Conservation (phyloP, 2,329 filamentous ascomycete genomes). For the Aspergillus neoniger region DNA sequence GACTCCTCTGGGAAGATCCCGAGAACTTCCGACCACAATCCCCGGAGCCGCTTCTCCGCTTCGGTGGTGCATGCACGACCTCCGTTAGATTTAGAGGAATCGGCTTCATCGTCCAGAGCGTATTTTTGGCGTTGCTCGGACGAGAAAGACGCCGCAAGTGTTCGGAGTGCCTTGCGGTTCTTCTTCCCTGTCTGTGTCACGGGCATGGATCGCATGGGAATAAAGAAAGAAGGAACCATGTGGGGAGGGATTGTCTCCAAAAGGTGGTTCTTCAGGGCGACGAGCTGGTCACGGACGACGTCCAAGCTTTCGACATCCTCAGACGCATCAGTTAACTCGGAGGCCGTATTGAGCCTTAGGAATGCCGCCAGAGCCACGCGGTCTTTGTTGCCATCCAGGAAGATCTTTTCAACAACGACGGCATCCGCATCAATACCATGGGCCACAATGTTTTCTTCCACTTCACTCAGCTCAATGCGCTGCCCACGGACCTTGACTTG, state of each 20-base stretch:
- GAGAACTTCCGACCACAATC: conserved; percentile 11
- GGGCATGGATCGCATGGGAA: background rate
- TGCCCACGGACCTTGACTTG: conserved; percentile 13
- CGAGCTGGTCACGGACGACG: background rate
- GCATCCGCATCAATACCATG: background rate
- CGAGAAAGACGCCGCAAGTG: background rate
- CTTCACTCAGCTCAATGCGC: conserved; percentile 8
- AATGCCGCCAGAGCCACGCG: background rate
- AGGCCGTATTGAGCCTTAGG: background rate
- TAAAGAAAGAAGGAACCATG: background rate
- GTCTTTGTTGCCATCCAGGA: background rate
- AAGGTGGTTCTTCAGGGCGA: conserved; percentile 16
- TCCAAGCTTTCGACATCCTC: background rate
- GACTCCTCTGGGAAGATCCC: conserved; percentile 13
- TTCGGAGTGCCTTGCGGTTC: background rate
- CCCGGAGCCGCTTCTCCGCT: background rate
- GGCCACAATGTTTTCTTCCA: conserved; percentile 2
- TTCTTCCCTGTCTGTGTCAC: background rate
- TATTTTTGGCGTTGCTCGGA: background rate
- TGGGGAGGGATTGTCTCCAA: background rate
- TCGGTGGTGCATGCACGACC: background rate
- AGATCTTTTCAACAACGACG: background rate
- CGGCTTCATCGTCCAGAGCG: background rate
- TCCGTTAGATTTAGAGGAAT: background rate
- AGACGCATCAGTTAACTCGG: background rate